A percentile compares a stretch with the other conserved stretches of the same genome.
Evolutionary conservation across 202 grass and related monocot species (phyloP).

Genomic region (Elaeis oleifera): DNA sequence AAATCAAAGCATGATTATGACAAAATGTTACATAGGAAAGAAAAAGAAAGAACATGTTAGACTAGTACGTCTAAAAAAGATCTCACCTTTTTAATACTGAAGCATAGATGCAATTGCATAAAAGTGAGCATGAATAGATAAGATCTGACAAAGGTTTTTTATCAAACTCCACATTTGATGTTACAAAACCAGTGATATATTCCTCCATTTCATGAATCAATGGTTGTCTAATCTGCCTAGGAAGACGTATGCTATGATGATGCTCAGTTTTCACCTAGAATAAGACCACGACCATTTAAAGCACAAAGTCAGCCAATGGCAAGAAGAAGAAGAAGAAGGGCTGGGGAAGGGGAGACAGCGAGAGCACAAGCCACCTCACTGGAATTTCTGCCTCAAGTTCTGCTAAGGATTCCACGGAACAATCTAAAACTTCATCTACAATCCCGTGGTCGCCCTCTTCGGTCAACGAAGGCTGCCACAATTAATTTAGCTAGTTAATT

Average conservation of each 20-base stretch:
- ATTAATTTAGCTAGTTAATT: constrained; percentile 9
- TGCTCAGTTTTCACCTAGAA: constrained; percentile 43
- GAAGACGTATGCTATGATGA: constrained; percentile 47
- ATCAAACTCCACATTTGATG: constrained; percentile 37
- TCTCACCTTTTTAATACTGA: constrained; percentile 60
- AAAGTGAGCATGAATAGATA: constrained; percentile 58
- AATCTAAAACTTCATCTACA: constrained; percentile 38
- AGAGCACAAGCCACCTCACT: constrained; percentile 27
- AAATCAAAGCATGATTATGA: too few relatives aligned
- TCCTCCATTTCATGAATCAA: constrained; percentile 71
- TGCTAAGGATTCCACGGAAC: constrained; percentile 71
- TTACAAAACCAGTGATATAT: constrained; percentile 51
- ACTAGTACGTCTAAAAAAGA: background rate
- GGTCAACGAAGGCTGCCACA: constrained; percentile 26
- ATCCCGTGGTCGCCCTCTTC: constrained; percentile 38
- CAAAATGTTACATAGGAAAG: background rate
- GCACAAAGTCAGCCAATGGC: constrained; percentile 3
- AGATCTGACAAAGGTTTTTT: constrained; percentile 47
- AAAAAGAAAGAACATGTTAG: constrained; percentile 6
- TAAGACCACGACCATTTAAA: constrained; percentile 20
- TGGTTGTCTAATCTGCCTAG: constrained; percentile 57
- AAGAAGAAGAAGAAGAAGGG: background rate
- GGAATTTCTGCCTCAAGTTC: constrained; percentile 42
- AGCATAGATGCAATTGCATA: constrained; percentile 66
- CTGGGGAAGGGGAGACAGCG: background rate